These are phyloP conservation scores for Paecilomyces sp. DNA, from an alignment of 2,329 filamentous ascomycete species.

Conservation along the genomic window DNA sequence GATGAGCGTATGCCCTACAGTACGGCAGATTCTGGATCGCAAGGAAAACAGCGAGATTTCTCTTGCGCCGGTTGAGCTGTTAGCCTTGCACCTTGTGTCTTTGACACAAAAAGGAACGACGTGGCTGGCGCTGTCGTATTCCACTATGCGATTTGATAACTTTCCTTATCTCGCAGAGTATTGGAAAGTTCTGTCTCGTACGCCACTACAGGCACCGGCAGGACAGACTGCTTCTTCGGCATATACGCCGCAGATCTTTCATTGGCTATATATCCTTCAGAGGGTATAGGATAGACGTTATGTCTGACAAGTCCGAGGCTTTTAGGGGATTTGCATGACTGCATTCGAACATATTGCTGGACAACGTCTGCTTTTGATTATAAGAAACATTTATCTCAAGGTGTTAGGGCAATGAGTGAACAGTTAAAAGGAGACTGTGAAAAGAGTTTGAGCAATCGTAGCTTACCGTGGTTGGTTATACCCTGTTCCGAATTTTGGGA, in stretches of 20 bases:
- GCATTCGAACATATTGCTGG: no score
- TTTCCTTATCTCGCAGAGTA: conserved; percentile 13
- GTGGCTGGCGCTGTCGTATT: conserved; percentile 29
- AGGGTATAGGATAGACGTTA: background rate
- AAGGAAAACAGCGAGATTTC: conserved; percentile 3
- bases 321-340: no score
- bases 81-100: conserved; percentile 23
- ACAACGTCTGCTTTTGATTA: no score
- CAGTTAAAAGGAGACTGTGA: no score
- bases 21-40: conserved; percentile 10
- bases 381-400: no score
- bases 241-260: conserved; percentile 25
- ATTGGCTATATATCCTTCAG: conserved; percentile 27
- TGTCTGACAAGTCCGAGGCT: background rate
- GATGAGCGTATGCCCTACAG: conserved; percentile 12
- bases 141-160: conserved; percentile 24
- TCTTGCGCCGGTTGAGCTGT: conserved; percentile 27
- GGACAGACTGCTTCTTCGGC: conserved; percentile 18
- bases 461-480: no score
- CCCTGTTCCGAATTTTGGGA: no score
- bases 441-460: no score
- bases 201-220: conserved; percentile 22
- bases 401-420: no score
- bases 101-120: conserved; percentile 18
- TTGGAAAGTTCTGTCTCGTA: conserved; percentile 23